phyloP scores from a whole-genome alignment of 306 rosid genomes.

The Hippophae tibetana region DNA sequence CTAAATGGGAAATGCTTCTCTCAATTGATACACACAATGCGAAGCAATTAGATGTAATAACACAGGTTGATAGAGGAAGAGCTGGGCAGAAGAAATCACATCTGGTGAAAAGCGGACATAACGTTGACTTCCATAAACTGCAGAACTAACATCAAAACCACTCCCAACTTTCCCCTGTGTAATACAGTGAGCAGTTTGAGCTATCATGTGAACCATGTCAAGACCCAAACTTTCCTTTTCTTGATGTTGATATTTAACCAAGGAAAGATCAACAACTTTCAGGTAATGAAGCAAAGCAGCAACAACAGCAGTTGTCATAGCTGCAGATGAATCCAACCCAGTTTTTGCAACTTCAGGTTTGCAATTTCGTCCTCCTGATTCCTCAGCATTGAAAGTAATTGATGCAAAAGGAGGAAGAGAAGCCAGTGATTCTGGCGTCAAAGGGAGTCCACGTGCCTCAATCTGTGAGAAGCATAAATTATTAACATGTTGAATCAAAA shows the following conservation, averaged over 20 bases:
- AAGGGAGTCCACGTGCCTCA: slow-evolving; percentile 71
- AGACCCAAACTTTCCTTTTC: slow-evolving; percentile 42
- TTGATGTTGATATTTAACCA: slow-evolving; percentile 25
- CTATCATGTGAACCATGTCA: slow-evolving; percentile 75
- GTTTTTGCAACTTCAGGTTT: slow-evolving; percentile 98
- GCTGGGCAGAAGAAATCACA: slow-evolving; percentile 85
- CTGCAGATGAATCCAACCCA: slow-evolving; percentile 96
- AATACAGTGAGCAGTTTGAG: slow-evolving; percentile 95
- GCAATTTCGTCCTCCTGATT: slow-evolving; percentile 43
- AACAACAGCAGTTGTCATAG: slow-evolving; percentile 98
- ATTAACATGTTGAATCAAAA: slow-evolving; percentile 14
- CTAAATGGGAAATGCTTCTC: too few relatives aligned
- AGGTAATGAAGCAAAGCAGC: slow-evolving; percentile 91
- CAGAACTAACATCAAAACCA: slow-evolving; percentile 98
- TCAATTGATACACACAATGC: slow-evolving; percentile 3
- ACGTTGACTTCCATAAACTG: slow-evolving; percentile 97
- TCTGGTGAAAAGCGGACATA: slow-evolving; percentile 96
- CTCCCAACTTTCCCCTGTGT: slow-evolving; percentile 99
- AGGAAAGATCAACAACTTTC: slow-evolving; percentile 56
- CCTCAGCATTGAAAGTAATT: slow-evolving; percentile 70
- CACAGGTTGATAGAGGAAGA: slow-evolving; percentile 14
- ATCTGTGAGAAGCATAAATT: slow-evolving; percentile 37
- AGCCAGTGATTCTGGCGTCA: slow-evolving; percentile 82
- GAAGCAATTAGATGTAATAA: not conserved
- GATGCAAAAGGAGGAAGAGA: slow-evolving; percentile 71